These are phyloP conservation scores for Pinus albicaulis DNA, from an alignment of 75 land plant genomes.

Conservation along the genomic window DNA sequence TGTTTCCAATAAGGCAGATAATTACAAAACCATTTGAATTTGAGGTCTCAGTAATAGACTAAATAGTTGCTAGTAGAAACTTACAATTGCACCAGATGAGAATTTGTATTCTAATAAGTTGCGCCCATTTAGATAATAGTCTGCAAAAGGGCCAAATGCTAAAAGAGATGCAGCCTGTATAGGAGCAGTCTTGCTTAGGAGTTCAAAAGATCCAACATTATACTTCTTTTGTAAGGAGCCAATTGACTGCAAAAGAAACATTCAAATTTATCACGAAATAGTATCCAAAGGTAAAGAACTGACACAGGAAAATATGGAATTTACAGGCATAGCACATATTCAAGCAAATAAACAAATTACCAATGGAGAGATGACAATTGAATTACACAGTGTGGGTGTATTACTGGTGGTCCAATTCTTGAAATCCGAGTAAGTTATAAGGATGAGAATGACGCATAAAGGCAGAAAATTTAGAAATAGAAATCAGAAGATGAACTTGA, in stretches of 20 bases:
- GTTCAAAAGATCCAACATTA: slow-evolving; percentile 70
- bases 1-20: not conserved
- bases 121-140: slow-evolving; percentile 48
- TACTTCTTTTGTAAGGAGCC: slow-evolving; percentile 68
- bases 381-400: not conserved
- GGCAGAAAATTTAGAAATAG: not conserved
- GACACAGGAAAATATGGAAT: slow-evolving; percentile 2
- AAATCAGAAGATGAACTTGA: not conserved
- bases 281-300: slow-evolving; percentile 5
- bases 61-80: slow-evolving; percentile 14
- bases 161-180: slow-evolving; percentile 65
- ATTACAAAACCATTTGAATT: not conserved
- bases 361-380: not conserved
- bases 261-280: not conserved
- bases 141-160: slow-evolving; percentile 61
- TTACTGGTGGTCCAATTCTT: not conserved
- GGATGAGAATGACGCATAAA: not conserved
- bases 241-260: slow-evolving; percentile 48
- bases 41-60: not conserved
- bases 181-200: slow-evolving; percentile 78
- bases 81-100: slow-evolving; percentile 59
- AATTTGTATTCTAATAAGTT: slow-evolving; percentile 38
- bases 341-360: not conserved
- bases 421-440: not conserved
- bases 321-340: not conserved